phyloP scores from a whole-genome alignment of 225 moss, liverwort and hornwort species.

The Antitrichia curtipendula region DNA sequence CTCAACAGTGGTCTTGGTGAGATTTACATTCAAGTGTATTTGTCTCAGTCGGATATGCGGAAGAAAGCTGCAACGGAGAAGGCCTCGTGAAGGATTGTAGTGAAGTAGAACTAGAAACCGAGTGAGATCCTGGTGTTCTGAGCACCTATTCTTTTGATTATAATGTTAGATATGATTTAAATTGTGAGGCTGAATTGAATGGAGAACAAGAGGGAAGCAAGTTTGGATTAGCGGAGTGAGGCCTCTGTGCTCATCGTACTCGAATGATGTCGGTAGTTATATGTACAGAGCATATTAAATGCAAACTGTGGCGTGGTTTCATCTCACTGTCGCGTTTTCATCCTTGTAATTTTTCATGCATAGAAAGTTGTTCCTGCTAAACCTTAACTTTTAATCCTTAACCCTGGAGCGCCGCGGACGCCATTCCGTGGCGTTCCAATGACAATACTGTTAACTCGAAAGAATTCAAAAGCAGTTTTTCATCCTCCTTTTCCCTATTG shows the following conservation, averaged over 20 bases:
- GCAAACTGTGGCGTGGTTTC: neutral
- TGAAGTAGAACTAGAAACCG: neutral
- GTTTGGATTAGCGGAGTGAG: too few species aligned
- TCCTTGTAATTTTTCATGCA: neutral
- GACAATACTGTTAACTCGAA: too few species aligned
- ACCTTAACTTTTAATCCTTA: too few species aligned
- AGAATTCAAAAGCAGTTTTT: too few species aligned
- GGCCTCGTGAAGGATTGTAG: neutral
- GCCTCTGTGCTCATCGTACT: neutral
- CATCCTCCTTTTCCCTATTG: too few species aligned
- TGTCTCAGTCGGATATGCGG: neutral
- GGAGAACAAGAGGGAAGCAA: too few species aligned
- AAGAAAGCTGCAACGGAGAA: neutral
- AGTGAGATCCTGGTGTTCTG: neutral
- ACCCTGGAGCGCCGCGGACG: too few species aligned
- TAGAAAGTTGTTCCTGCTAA: neutral
- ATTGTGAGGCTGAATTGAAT: neutral
- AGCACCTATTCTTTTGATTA: neutral
- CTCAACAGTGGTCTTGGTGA: slow-evolving; percentile 12
- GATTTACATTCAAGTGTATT: slow-evolving; percentile 6
- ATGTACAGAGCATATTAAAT: neutral
- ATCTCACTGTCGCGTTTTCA: neutral
- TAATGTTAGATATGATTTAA: neutral
- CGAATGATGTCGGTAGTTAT: neutral
- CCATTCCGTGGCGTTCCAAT: too few species aligned